phyloP scores from a whole-genome alignment of 306 rosid species.

The Lupinus albus region DNA sequence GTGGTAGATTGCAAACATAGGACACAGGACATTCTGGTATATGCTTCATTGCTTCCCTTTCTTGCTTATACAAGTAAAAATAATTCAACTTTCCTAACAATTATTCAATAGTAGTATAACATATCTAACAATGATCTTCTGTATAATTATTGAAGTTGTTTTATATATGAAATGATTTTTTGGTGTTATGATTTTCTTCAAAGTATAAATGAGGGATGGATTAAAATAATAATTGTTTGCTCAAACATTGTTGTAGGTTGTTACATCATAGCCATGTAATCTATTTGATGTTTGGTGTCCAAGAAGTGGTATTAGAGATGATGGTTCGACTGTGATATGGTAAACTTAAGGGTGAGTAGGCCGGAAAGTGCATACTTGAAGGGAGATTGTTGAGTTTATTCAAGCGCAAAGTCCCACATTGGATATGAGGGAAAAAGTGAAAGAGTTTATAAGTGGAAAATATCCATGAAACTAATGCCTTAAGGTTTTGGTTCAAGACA shows the following conservation, averaged over 20 bases:
- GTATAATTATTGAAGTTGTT: constrained; percentile 39
- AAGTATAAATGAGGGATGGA: constrained; percentile 23
- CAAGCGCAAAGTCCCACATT: too few relatives aligned
- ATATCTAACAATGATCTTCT: constrained; percentile 30
- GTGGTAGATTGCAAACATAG: constrained; percentile 34
- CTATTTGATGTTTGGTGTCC: too few relatives aligned
- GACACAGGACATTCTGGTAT: constrained; percentile 42
- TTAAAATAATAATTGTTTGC: constrained; percentile 26
- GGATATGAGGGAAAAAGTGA: too few relatives aligned
- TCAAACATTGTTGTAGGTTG: constrained; percentile 34
- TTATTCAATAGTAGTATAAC: constrained; percentile 26
- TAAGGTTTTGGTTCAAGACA: too few relatives aligned
- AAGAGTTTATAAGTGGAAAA: too few relatives aligned
- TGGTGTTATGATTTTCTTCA: constrained; percentile 38
- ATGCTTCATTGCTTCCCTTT: constrained; percentile 40
- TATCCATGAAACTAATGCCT: too few relatives aligned
- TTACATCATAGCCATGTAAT: constrained; percentile 39
- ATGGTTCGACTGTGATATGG: too few relatives aligned
- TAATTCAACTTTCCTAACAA: constrained; percentile 39
- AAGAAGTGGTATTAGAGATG: too few relatives aligned
- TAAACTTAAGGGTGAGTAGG: too few relatives aligned
- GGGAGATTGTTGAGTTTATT: too few relatives aligned
- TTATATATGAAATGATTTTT: neutral
- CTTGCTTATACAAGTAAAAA: neutral
- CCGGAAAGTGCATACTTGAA: too few relatives aligned